These are phyloP conservation scores for Penicillium salamii DNA, from an alignment of 495 filamentous ascomycete genomes.

Conservation along the genomic window DNA sequence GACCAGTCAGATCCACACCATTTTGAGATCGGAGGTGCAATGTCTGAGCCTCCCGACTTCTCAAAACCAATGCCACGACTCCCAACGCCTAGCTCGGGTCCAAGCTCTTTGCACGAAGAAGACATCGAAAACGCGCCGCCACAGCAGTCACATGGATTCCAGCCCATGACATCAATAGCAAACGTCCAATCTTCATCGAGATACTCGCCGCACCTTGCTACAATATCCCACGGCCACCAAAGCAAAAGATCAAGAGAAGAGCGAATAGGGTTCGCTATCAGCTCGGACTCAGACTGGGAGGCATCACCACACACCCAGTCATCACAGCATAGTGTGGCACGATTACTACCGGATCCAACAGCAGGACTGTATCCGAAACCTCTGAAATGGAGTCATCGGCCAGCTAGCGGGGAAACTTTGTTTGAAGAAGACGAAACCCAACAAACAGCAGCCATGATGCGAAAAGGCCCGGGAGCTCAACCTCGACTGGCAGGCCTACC, in stretches of 20 bases:
- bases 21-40: conserved; percentile 44
- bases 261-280: conserved; percentile 27
- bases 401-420: conserved; percentile 32
- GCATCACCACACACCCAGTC: conserved; percentile 24
- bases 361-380: conserved; percentile 36
- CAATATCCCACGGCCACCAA: conserved; percentile 7
- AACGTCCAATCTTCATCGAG: conserved; percentile 5
- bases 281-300: conserved; percentile 32
- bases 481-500: conserved; percentile 30
- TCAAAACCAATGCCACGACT: conserved; percentile 18
- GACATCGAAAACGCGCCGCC: conserved; percentile 6
- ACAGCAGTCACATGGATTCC: conserved; percentile 8
- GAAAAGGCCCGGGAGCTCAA: conserved; percentile 2
- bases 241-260: conserved; percentile 6
- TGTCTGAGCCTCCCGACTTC: conserved; percentile 42
- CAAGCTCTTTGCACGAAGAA: conserved; percentile 5
- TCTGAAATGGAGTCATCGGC: conserved; percentile 35
- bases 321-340: conserved; percentile 35
- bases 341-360: conserved; percentile 27
- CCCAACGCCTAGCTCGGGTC: conserved; percentile 10
- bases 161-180: not conserved
- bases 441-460: not conserved
- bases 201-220: conserved; percentile 21
- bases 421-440: conserved; percentile 39
- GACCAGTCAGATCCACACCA: conserved; percentile 19